phyloP scores from a whole-genome alignment of 78 protist species.

The Cavenderia fasciculata region DNA sequence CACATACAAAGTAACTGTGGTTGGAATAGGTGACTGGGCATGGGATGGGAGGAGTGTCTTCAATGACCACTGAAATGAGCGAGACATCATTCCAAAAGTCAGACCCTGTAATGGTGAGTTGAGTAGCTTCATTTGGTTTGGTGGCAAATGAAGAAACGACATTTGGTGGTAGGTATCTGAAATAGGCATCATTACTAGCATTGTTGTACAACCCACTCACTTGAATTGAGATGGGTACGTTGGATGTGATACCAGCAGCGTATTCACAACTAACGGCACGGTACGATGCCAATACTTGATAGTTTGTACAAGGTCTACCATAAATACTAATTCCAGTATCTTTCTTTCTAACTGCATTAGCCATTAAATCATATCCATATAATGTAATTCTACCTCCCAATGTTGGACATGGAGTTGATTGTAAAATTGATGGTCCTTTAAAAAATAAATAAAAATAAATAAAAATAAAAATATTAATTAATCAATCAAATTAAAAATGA shows the following conservation, averaged over 20 bases:
- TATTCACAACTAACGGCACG: background rate
- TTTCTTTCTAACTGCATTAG: background rate
- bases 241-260: background rate
- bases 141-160: conserved; percentile 1
- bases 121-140: background rate
- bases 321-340: background rate
- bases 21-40: conserved; percentile 2
- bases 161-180: conserved; percentile 4
- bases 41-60: too few relatives aligned
- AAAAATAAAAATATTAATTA: background rate
- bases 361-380: conserved; percentile 13
- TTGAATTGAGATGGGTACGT: background rate
- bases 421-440: background rate
- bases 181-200: background rate
- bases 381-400: conserved; percentile 32
- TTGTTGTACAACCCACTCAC: background rate
- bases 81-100: conserved; percentile 25
- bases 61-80: background rate
- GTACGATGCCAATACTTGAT: background rate
- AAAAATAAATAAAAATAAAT: too few relatives aligned
- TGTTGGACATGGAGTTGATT: background rate
- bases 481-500: background rate
- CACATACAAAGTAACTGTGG: background rate
- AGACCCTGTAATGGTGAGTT: conserved; percentile 2
- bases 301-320: background rate